These are phyloP conservation scores for Periglandula ipomoeae DNA, from an alignment of 2,329 filamentous ascomycete genomes.

Conservation along the genomic window DNA sequence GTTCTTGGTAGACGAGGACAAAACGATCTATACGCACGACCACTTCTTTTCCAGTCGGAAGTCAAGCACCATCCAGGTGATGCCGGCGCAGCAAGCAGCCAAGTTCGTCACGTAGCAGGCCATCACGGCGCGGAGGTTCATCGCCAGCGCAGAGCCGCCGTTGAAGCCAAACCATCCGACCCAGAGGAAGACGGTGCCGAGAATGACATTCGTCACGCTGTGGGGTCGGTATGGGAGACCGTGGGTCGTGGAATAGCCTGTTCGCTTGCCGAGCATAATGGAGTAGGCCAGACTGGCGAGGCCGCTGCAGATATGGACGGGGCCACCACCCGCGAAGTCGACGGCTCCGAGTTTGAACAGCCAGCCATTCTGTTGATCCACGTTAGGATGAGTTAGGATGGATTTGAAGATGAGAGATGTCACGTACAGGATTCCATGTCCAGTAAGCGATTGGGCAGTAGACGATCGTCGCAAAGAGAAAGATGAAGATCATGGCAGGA, in stretches of 20 bases:
- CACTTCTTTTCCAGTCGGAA: constrained; percentile 90
- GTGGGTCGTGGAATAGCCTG: constrained; percentile 50
- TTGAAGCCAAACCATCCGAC: constrained; percentile 98
- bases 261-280: constrained; percentile 62
- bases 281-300: constrained; percentile 65
- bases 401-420: not conserved
- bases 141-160: constrained; percentile 69
- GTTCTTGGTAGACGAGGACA: not conserved
- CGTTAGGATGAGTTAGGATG: not conserved
- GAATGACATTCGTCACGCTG: constrained; percentile 64
- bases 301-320: constrained; percentile 66
- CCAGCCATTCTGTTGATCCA: constrained; percentile 50
- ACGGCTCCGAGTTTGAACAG: constrained; percentile 58
- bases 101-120: constrained; percentile 83
- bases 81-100: constrained; percentile 69
- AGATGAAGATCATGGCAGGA: constrained; percentile 56
- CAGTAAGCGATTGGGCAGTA: constrained; percentile 69
- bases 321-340: constrained; percentile 67
- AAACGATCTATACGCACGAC: constrained; percentile 19
- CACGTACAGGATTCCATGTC: constrained; percentile 55
- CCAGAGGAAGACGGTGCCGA: constrained; percentile 74
- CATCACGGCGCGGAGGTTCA: constrained; percentile 83
- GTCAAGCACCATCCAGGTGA: constrained; percentile 79
- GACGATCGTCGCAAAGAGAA: constrained; percentile 62
- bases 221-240: constrained; percentile 61